A percentile compares a stretch with the other conserved stretches of the same genome.
Evolutionary conservation across 2,329 filamentous ascomycete species (phyloP).

Genomic region (Trichophyton equinum): DNA sequence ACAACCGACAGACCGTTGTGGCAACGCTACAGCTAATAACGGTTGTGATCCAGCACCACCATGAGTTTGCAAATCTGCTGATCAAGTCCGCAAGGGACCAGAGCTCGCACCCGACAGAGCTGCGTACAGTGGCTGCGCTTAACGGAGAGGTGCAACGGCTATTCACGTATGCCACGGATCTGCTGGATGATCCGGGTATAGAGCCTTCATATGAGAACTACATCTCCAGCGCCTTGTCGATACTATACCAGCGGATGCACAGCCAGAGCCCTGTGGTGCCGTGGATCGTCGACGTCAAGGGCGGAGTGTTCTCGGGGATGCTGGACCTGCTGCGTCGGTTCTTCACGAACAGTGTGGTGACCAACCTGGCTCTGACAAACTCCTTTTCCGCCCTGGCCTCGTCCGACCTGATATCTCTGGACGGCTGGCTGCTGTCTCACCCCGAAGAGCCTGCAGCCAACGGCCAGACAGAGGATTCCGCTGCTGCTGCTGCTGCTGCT

Average conservation of each 20-base stretch:
- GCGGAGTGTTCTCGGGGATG: conserved; percentile 42
- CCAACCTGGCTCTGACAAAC: conserved; percentile 78
- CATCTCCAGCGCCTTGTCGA: conserved; percentile 41
- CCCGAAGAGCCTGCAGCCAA: conserved; percentile 36
- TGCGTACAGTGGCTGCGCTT: conserved; percentile 27
- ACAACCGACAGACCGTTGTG: conserved; percentile 76
- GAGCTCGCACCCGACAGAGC: conserved; percentile 12
- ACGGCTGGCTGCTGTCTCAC: conserved; percentile 78
- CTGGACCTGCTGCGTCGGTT: conserved; percentile 59
- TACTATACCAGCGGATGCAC: conserved; percentile 30
- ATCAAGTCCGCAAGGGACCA: conserved; percentile 43
- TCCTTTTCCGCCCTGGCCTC: conserved; percentile 68
- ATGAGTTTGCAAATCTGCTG: conserved; percentile 62
- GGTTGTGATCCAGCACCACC: conserved; percentile 74
- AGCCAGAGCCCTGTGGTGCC: conserved; percentile 23
- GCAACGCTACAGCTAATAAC: conserved; percentile 81
- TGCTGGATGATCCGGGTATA: conserved; percentile 27
- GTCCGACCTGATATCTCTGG: conserved; percentile 71
- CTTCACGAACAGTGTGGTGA: conserved; percentile 81
- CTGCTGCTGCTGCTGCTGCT: no score
- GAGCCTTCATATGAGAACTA: conserved; percentile 34
- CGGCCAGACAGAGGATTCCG: background rate
- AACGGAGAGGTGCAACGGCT: conserved; percentile 31
- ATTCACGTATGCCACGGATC: conserved; percentile 25
- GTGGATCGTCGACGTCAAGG: conserved; percentile 53